Conservation (phyloP, 192 early-diverging fungal genomes). For the Linnemannia hyalina region DNA sequence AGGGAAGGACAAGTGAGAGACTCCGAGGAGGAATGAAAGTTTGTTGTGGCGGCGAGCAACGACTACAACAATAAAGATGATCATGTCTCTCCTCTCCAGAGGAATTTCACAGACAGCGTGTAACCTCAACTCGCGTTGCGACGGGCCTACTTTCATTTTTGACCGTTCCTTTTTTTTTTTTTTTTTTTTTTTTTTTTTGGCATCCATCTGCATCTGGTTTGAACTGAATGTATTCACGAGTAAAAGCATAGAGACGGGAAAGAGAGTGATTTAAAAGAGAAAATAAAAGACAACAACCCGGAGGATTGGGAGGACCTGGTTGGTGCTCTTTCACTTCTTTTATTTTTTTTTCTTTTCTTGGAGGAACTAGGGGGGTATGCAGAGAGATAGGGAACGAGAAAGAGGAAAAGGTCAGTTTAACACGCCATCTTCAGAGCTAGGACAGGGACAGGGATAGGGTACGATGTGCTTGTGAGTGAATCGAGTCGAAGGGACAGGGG, state of each 20-base stretch:
- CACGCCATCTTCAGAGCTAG: neutral
- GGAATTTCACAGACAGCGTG: neutral
- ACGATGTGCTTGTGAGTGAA: neutral
- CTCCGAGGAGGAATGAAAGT: neutral
- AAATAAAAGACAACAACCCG: neutral
- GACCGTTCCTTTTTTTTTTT: neutral
- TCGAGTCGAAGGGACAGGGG: neutral
- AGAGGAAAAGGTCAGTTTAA: neutral
- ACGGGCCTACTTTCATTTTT: neutral
- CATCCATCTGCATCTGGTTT: neutral
- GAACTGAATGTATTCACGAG: neutral
- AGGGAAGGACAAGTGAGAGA: neutral
- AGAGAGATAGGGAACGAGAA: neutral
- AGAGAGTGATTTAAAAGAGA: neutral
- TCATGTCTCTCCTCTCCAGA: neutral
- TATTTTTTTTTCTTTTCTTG: neutral
- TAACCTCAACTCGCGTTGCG: neutral
- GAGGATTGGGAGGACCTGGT: neutral
- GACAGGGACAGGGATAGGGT: neutral
- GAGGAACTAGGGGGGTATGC: neutral
- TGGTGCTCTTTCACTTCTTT: neutral
- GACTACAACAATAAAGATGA: neutral
- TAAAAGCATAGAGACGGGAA: neutral
- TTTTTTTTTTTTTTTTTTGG: neutral
- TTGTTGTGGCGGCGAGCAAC: slow-evolving; percentile 3